These are phyloP conservation scores for Rhinocladiella similis DNA, from an alignment of 2,329 filamentous ascomycete species.

Conservation along the genomic window DNA sequence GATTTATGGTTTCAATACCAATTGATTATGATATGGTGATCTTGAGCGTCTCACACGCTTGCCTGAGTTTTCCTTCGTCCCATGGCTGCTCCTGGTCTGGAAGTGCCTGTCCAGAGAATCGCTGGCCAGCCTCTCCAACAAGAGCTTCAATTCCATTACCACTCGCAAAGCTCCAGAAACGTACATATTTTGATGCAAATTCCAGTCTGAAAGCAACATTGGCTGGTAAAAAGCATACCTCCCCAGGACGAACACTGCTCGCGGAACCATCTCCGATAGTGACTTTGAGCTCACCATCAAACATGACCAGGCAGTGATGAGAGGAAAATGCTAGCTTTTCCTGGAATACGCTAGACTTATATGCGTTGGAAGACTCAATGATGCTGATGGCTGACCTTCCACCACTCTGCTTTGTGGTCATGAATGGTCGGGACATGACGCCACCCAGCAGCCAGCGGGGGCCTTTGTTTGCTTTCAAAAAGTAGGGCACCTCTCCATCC, in stretches of 20 bases:
- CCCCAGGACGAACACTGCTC: slow-evolving; percentile 44
- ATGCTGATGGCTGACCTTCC: slow-evolving; percentile 56
- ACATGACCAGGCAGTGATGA: slow-evolving; percentile 54
- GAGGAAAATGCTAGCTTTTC: slow-evolving; percentile 47
- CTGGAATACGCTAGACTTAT: slow-evolving; percentile 38
- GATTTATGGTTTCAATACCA: no score
- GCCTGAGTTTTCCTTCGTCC: slow-evolving; percentile 28
- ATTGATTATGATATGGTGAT: background rate
- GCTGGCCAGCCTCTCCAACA: slow-evolving; percentile 39
- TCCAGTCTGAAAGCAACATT: slow-evolving; percentile 47
- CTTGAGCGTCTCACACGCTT: background rate
- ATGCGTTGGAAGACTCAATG: slow-evolving; percentile 48
- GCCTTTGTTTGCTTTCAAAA: slow-evolving; percentile 52
- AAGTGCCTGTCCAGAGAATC: slow-evolving; percentile 37
- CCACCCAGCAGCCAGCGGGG: slow-evolving; percentile 49
- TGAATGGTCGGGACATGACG: slow-evolving; percentile 49
- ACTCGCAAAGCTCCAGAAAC: slow-evolving; percentile 51
- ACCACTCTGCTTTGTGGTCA: slow-evolving; percentile 48
- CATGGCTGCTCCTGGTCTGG: slow-evolving; percentile 37
- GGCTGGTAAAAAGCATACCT: slow-evolving; percentile 51
- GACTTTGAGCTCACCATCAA: slow-evolving; percentile 49
- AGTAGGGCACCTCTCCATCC: slow-evolving; percentile 47
- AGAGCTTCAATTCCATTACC: slow-evolving; percentile 52
- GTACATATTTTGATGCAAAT: slow-evolving; percentile 49
- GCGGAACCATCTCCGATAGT: slow-evolving; percentile 39